Base-by-base conservation (phyloP, 139 green algal species). In the Coccomyxa sp. region DNA sequence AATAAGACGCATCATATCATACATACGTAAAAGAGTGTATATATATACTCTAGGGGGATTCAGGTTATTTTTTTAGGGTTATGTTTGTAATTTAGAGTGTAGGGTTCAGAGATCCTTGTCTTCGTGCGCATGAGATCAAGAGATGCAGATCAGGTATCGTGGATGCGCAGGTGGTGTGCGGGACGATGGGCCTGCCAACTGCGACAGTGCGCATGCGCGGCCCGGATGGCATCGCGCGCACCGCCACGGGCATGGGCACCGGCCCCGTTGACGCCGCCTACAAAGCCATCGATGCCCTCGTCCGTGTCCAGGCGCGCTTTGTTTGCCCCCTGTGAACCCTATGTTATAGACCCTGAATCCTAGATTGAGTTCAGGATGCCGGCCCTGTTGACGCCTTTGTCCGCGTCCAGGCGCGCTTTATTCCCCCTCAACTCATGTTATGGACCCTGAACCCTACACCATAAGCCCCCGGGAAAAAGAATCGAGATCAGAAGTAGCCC, bases 121-220 rank as follows among this genome's bases (percentile, higher is more conserved):
- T n/a, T n/a, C n/a, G n/a, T n/a, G n/a, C n/a, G n/a, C n/a, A n/a
- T n/a, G n/a, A n/a, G n/a, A n/a, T n/a, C n/a, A n/a, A n/a, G n/a
- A n/a, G n/a, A n/a, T n/a, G n/a, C n/a, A n/a, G n/a, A n/a, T n/a
- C n/a, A n/a, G n/a, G n/a, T n/a, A n/a, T n/a, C n/a, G n/a, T n/a
- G n/a, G n/a, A n/a, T n/a, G n/a, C n/a, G n/a, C n/a, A 96, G 90
- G 96, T 98, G 67, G 95, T 99, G 30, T 98, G 96, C 85, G 97
- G 97, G 60, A 98, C 94, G n/a, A 95, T 97, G 93, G 94, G 94
- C 75, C 90, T 99, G 87, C 94, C 96, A 67, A 99, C 97, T 51
- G 96, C 96, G 7, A 99, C 97, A 18, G 92, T 99, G n/a, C 91
- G 94, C 83, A 91, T 99, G 88, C 88, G 87, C 75, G 95, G 96